Evolutionary conservation across 345 rosid species (phyloP), one percentile per base, ranked within the genome.

Genomic region (Gynandropsis gynandra): DNA sequence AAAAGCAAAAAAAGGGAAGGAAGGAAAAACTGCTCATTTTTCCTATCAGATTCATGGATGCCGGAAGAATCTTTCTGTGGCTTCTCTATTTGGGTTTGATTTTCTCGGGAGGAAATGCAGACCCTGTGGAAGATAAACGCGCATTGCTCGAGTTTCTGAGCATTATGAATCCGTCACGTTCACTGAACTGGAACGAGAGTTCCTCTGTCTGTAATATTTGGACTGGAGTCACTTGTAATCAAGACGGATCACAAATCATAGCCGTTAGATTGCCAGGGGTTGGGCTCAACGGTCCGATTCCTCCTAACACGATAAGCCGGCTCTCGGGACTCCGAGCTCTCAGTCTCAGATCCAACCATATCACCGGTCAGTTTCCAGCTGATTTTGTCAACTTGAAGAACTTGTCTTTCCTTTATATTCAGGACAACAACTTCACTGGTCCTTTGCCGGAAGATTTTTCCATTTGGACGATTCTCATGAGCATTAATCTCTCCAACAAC

Each of bases 201-300:
- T 64, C 79, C 4, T 58, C 77, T 0, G 81, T 84, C 24, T 87
- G 98, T 73, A 64, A 58, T 5, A 47, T 65, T 57, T 90, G 98
- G 97, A 80, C 71, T 33, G 98, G 98, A 52, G 75, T 92, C n/a
- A 75, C 78, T 63, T 92, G 98, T 52, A 78, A 63, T 35, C 54
- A 40, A 40, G 86, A 85, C 59, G 69, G 66, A 62, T 74, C 95
- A 46, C 83, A 73, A 7, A 61, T 92, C 20, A 51, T 75, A 16
- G 74, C 95, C 27, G 79, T 92, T 45, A 68, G 98, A 62, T 68
- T 92, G 45, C 98, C 98, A 9, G 98, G 86, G 0, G 77, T 85
- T 50, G 97, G 98, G 10, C 83, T 92, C 55, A 58, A 64, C 9
- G 97, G 98, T 17, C 87, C 76, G 13, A 74, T 92, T 62, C 90